Evolutionary conservation across 352 stramenopile genomes (phyloP).

Genomic region (Phytophthora sansomeana): DNA sequence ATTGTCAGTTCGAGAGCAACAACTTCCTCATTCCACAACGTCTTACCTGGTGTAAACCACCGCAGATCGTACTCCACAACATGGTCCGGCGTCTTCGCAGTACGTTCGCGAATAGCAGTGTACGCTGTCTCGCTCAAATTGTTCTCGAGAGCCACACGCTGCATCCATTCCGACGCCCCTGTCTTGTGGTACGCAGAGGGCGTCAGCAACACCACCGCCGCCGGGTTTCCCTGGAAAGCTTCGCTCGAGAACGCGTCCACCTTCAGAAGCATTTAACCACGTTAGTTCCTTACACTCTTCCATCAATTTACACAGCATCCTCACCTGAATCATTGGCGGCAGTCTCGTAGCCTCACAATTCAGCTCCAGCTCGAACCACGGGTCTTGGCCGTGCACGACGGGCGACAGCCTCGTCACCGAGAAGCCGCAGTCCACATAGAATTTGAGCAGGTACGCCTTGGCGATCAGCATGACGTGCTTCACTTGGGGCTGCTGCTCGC

Average conservation of each 20-base stretch:
- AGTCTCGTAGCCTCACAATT: conserved; percentile 49
- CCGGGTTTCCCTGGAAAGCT: conserved; percentile 90
- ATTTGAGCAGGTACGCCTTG: conserved; percentile 83
- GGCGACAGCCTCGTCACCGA: conserved; percentile 63
- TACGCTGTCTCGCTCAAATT: conserved; percentile 95
- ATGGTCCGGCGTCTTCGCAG: not conserved
- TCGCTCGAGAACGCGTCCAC: conserved; percentile 78
- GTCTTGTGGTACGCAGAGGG: conserved; percentile 40
- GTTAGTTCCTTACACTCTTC: too few species aligned
- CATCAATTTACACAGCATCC: too few species aligned
- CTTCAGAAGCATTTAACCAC: too few species aligned
- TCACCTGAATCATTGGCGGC: conserved; percentile 55
- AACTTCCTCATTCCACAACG: not conserved
- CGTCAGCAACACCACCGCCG: conserved; percentile 85
- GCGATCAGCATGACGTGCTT: conserved; percentile 81
- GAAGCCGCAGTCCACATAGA: conserved; percentile 91
- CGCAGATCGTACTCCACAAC: conserved; percentile 56
- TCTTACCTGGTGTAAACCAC: conserved; percentile 71
- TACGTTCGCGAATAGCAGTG: conserved; percentile 44
- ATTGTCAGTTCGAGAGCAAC: not conserved
- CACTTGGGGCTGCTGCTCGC: conserved; percentile 55
- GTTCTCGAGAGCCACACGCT: conserved; percentile 89
- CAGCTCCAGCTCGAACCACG: conserved; percentile 84
- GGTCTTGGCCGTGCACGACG: conserved; percentile 84
- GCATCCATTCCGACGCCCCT: conserved; percentile 54